A percentile compares a stretch with the other conserved stretches of the same genome.
Evolutionary conservation across 1,284 basidiomycete species (phyloP).

Genomic region (Cystobasidium pallidum): DNA sequence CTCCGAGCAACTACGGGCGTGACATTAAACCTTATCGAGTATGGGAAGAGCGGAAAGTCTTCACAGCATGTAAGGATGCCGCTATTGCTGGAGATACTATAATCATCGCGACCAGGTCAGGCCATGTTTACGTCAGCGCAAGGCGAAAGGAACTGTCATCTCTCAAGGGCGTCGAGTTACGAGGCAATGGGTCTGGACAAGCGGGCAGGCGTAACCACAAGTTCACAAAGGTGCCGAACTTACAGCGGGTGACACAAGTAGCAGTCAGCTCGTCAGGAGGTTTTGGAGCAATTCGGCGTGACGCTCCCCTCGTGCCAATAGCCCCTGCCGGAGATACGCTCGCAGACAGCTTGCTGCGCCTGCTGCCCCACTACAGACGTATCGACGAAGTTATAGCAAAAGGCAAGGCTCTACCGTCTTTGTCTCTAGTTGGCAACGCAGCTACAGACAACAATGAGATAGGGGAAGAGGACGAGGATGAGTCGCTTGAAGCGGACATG

Average conservation of each 20-base stretch:
- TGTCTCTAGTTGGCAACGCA: background rate
- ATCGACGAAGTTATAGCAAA: slow-evolving; percentile 27
- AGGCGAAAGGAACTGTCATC: slow-evolving; percentile 58
- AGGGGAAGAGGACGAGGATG: slow-evolving; percentile 53
- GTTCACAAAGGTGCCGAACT: slow-evolving; percentile 77
- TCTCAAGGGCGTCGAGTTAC: slow-evolving; percentile 46
- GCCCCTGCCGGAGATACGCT: slow-evolving; percentile 66
- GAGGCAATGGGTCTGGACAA: slow-evolving; percentile 60
- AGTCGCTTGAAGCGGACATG: slow-evolving; percentile 60
- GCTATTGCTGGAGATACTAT: slow-evolving; percentile 85
- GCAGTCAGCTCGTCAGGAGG: slow-evolving; percentile 86
- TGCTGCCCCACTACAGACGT: slow-evolving; percentile 64
- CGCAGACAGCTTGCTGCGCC: slow-evolving; percentile 67
- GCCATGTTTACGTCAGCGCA: slow-evolving; percentile 86
- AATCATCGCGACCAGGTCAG: slow-evolving; percentile 90
- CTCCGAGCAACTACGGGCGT: slow-evolving; percentile 40
- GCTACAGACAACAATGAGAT: slow-evolving; percentile 18
- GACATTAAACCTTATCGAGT: slow-evolving; percentile 81
- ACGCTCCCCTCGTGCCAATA: slow-evolving; percentile 69
- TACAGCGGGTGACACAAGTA: slow-evolving; percentile 84
- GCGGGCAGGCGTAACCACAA: slow-evolving; percentile 61
- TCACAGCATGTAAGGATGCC: slow-evolving; percentile 85
- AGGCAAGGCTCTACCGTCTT: background rate
- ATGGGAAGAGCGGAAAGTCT: slow-evolving; percentile 84
- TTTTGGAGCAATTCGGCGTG: slow-evolving; percentile 80